Conservation (phyloP, 805 yeast genomes). For the Cyberlindnera euphorbiae region DNA sequence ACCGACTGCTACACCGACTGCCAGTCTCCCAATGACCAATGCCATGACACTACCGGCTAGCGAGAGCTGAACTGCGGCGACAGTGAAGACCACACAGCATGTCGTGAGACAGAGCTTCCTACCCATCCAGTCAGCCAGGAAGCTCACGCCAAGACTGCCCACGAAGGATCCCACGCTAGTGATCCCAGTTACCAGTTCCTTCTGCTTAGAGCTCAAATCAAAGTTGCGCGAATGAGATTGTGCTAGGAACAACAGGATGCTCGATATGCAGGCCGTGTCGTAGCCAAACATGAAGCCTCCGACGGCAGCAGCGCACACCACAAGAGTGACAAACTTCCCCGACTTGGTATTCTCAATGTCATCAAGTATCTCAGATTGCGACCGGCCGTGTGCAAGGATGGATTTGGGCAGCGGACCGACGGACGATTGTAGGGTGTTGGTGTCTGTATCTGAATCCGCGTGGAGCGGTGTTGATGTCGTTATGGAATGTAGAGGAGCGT, state of each 20-base stretch:
- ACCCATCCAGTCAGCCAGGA: constrained; percentile 47
- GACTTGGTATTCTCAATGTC: constrained; percentile 15
- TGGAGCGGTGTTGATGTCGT: too few species aligned
- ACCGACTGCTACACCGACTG: constrained; percentile 73
- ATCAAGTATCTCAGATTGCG: not conserved
- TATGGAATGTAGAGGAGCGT: too few species aligned
- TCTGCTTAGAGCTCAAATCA: constrained; percentile 31
- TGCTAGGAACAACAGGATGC: constrained; percentile 46
- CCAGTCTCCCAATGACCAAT: constrained; percentile 49
- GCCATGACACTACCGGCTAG: constrained; percentile 35
- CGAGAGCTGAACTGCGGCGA: constrained; percentile 47
- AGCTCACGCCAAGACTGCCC: constrained; percentile 48
- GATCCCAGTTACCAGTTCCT: constrained; percentile 39
- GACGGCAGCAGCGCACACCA: constrained; percentile 38
- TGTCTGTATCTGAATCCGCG: too few species aligned
- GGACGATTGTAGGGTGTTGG: too few species aligned
- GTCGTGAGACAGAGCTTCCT: constrained; percentile 33
- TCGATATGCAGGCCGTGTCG: constrained; percentile 62
- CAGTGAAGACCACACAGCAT: constrained; percentile 42
- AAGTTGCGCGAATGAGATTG: constrained; percentile 29
- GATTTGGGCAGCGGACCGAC: too few species aligned
- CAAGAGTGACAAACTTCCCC: constrained; percentile 17
- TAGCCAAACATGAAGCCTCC: constrained; percentile 63
- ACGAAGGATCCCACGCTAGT: constrained; percentile 52
- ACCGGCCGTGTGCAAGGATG: not conserved